Base-by-base conservation (phyloP, 352 stramenopile genomes). In the Phytophthora boehmeriae region DNA sequence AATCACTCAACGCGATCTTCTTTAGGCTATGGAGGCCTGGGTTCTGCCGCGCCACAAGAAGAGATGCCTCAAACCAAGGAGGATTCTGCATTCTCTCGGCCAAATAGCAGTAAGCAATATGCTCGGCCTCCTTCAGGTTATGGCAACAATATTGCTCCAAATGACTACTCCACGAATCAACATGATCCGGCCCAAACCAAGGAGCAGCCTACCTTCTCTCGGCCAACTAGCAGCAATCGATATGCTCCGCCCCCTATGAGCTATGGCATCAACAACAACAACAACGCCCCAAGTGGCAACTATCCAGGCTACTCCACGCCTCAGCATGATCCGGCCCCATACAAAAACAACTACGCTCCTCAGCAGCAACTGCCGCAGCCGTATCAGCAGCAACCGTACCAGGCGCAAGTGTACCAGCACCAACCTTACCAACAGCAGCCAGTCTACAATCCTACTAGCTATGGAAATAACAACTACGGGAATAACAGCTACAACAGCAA, bases 11-110 rank as follows among this genome's bases (percentile, higher is more conserved):
- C 27, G 39, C 41, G 27, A 30, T 27, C 13, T 53, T 19, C n/a
- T 19, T 9, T 62, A 76, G 73, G 50, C 9, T 73, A 32, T 27
- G 73, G 68, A 14, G 83, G 83, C 20, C 83, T 92, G 43, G 83
- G 83, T 9, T 82, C 78, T 17, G 71, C 70, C 23, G 76, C 81
- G 4, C 60, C 63, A 23, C 47, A 28, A 44, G 60, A 57, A 49
- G 58, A 64, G 32, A 14, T 46, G 16, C 28, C 48, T 1, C 25
- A 30, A 8, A 63, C 57, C 17, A 68, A 70, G 38, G 59, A 66
- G 1, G 53, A 74, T 16, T 25, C 59, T 27, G 25, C 22, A 9
- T 66, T 36, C 54, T 35, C 46, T 46, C 57, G 25, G 22, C 52
- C 61, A 11, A 66, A 19, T 3, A 68, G 54, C 5, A 68, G 54